A percentile compares a stretch with the other conserved stretches of the same genome.
Conservation (phyloP, 2,329 filamentous ascomycete genomes). For the Botryotinia convoluta region DNA sequence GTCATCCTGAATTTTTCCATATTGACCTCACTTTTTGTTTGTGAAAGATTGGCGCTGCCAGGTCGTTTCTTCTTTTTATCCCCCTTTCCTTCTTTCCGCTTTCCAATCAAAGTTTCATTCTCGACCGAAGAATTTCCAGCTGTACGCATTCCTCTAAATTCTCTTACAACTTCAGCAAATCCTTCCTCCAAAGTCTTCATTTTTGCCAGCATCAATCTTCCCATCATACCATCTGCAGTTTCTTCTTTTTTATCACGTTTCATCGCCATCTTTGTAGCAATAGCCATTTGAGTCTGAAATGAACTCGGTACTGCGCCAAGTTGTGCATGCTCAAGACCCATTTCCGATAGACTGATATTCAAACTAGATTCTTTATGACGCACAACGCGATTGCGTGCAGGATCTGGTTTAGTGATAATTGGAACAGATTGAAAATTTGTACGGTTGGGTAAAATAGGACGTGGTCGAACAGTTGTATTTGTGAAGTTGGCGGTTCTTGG, state of each 20-base stretch:
- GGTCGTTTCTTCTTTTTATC: constrained; percentile 20
- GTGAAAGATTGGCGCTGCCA: constrained; percentile 8
- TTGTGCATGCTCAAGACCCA: constrained; percentile 64
- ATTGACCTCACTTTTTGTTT: constrained; percentile 28
- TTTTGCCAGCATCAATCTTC: constrained; percentile 76
- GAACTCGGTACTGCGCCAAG: constrained; percentile 67
- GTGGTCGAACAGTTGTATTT: constrained; percentile 47
- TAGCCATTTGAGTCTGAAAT: constrained; percentile 78
- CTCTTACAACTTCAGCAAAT: constrained; percentile 80
- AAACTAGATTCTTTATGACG: constrained; percentile 55
- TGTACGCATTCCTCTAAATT: constrained; percentile 50
- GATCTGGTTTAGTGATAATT: constrained; percentile 42
- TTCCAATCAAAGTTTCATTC: constrained; percentile 25
- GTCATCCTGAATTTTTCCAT: constrained; percentile 4
- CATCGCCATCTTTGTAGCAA: constrained; percentile 62
- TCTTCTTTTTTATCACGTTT: constrained; percentile 40
- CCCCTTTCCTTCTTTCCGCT: constrained; percentile 17
- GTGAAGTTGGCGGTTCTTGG: constrained; percentile 40
- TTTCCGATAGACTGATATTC: constrained; percentile 68
- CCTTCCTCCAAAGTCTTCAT: constrained; percentile 95
- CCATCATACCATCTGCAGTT: constrained; percentile 67
- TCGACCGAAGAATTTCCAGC: constrained; percentile 35
- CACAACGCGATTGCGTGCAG: constrained; percentile 26
- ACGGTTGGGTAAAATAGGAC: constrained; percentile 55
- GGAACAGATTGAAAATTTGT: constrained; percentile 55